A percentile compares a stretch with the other conserved stretches of the same genome.
These are phyloP conservation scores for Abrus precatorius DNA, from an alignment of 306 rosid species.

Conservation along the genomic window DNA sequence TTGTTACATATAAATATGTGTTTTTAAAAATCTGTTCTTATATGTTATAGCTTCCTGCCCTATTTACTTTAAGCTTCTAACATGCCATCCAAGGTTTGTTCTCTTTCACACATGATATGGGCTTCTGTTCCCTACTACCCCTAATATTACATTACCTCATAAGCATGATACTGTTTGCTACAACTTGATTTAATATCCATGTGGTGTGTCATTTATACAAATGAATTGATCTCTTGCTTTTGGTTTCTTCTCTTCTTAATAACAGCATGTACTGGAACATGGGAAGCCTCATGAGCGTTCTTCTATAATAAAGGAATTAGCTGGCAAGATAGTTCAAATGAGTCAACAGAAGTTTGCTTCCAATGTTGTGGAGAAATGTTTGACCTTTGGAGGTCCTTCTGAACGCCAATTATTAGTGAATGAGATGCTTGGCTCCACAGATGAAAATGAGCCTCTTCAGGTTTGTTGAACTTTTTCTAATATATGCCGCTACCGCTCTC, in stretches of 20 bases:
- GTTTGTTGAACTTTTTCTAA: constrained; percentile 46
- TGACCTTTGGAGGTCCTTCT: constrained; percentile 87
- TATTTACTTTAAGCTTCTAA: not conserved
- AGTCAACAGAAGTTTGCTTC: constrained; percentile 96
- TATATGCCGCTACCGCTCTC: not conserved
- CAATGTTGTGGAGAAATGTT: constrained; percentile 91
- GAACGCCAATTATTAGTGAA: constrained; percentile 86
- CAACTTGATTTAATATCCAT: not conserved
- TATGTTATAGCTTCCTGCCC: not conserved
- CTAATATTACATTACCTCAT: not conserved
- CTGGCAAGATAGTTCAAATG: constrained; percentile 91
- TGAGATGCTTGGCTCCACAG: constrained; percentile 97
- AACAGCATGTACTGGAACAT: constrained; percentile 89
- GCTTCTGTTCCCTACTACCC: constrained; percentile 9
- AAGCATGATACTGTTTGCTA: not conserved
- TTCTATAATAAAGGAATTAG: constrained; percentile 86
- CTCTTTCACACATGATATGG: not conserved
- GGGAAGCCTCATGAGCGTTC: constrained; percentile 96
- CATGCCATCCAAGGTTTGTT: constrained; percentile 32
- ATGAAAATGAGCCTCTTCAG: constrained; percentile 99
- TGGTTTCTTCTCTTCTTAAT: constrained; percentile 4
- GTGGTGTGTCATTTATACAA: not conserved
- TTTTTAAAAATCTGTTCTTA: not conserved
- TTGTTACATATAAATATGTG: not conserved
- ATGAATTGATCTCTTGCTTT: constrained; percentile 29